These are phyloP conservation scores for Claviceps sp. DNA, from an alignment of 2,329 filamentous ascomycete genomes.

Conservation along the genomic window DNA sequence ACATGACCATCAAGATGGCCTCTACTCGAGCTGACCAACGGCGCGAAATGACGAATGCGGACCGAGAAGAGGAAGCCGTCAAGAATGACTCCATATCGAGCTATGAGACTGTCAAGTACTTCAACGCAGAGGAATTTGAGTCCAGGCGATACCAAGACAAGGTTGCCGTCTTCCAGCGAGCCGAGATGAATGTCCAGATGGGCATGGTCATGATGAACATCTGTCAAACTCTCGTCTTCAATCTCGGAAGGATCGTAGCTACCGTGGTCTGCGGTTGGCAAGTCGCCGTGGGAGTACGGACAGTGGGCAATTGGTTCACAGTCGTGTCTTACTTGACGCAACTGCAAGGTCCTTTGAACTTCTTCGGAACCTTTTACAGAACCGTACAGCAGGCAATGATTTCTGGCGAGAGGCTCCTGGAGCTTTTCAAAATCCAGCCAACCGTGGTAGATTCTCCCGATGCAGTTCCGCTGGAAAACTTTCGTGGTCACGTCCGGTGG, in stretches of 20 bases:
- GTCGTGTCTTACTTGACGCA: constrained; percentile 69
- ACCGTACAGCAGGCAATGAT: constrained; percentile 96
- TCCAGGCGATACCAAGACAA: constrained; percentile 60
- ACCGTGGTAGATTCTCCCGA: constrained; percentile 70
- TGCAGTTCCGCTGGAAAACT: constrained; percentile 49
- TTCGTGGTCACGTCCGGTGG: constrained; percentile 73
- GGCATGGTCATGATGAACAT: constrained; percentile 73
- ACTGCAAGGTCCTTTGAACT: constrained; percentile 69
- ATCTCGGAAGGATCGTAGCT: constrained; percentile 57
- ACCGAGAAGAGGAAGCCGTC: constrained; percentile 88
- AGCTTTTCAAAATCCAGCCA: constrained; percentile 91
- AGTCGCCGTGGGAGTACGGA: constrained; percentile 51
- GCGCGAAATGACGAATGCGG: constrained; percentile 87
- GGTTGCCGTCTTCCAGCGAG: constrained; percentile 56
- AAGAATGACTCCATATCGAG: constrained; percentile 98
- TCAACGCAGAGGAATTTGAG: constrained; percentile 73
- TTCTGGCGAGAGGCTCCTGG: constrained; percentile 85
- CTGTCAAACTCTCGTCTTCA: constrained; percentile 68
- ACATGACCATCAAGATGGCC: constrained; percentile 91
- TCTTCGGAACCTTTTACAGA: constrained; percentile 89
- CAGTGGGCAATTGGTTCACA: constrained; percentile 58
- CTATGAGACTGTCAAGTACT: constrained; percentile 93
- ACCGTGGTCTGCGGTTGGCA: constrained; percentile 67
- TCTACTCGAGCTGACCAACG: constrained; percentile 84
- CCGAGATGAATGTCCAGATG: constrained; percentile 63